Conservation (phyloP, 192 early-diverging fungal species). For the Kickxella alabastrina region DNA sequence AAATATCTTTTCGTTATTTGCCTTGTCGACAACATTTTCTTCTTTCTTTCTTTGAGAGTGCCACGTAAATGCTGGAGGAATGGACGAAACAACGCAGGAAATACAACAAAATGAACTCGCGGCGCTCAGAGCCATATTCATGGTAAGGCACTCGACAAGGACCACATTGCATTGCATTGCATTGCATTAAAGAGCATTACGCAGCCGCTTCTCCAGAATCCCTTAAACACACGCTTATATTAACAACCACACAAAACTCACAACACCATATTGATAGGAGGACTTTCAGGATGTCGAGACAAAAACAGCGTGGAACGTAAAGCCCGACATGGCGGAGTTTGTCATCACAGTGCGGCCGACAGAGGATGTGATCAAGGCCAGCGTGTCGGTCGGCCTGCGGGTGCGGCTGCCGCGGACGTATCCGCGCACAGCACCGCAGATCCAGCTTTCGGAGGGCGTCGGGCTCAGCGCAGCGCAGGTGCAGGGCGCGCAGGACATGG, state of each 20-base stretch:
- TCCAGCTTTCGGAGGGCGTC: constrained; percentile 50
- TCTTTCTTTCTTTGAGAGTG: too few species aligned
- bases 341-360: constrained; percentile 25
- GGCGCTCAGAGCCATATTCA: constrained; percentile 59
- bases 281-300: constrained; percentile 41
- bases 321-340: constrained; percentile 36
- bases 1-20: too few species aligned
- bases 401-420: constrained; percentile 63
- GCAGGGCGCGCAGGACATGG: constrained; percentile 37
- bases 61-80: constrained; percentile 25
- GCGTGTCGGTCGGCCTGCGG: constrained; percentile 29
- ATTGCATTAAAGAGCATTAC: background rate
- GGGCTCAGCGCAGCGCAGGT: constrained; percentile 56
- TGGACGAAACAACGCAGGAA: constrained; percentile 44
- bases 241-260: too few species aligned
- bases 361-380: constrained; percentile 22
- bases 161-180: too few species aligned
- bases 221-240: background rate
- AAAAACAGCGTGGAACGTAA: constrained; percentile 47
- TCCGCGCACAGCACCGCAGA: constrained; percentile 59
- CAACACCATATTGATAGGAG: constrained; percentile 26
- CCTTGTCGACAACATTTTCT: too few species aligned
- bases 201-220: background rate
- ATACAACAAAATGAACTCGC: constrained; percentile 71
- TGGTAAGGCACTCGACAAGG: constrained; percentile 14